phyloP scores from a whole-genome alignment of 495 filamentous ascomycete genomes.

The Xylaria cubensis region DNA sequence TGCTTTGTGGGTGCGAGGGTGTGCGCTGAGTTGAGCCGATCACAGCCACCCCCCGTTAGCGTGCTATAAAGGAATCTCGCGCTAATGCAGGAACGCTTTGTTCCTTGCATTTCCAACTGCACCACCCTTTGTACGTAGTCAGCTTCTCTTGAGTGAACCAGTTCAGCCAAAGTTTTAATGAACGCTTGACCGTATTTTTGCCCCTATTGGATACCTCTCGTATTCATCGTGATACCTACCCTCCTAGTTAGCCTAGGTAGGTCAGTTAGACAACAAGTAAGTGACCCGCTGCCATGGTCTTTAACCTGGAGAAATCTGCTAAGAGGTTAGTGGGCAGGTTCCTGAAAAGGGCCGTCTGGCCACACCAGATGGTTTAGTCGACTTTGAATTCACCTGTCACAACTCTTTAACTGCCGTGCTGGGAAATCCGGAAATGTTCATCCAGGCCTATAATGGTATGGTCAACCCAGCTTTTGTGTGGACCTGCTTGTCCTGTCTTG shows the following conservation, averaged over 20 bases:
- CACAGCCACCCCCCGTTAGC: constrained; percentile 8
- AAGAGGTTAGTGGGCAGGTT: not conserved
- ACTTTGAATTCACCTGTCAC: not conserved
- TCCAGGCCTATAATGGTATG: not conserved
- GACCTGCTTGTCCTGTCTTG: constrained; percentile 24
- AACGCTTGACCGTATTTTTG: not conserved
- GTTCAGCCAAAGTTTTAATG: not conserved
- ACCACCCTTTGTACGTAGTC: not conserved
- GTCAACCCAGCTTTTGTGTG: constrained; percentile 4
- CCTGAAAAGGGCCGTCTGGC: constrained; percentile 5
- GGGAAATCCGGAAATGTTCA: constrained; percentile 1
- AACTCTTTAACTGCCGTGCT: not conserved
- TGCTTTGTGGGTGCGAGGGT: not conserved
- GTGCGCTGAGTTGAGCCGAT: not conserved
- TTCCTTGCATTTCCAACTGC: constrained; percentile 9
- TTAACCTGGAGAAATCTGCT: not conserved
- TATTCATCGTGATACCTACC: not conserved
- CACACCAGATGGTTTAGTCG: not conserved
- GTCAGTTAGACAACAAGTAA: not conserved
- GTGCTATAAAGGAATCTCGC: not conserved
- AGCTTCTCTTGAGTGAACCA: not conserved
- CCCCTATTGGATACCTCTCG: not conserved
- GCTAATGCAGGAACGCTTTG: constrained; percentile 30
- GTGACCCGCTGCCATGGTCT: not conserved
- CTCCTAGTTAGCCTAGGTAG: not conserved